Percentiles rank a stretch among this genome's conserved stretches.
Evolutionary conservation across 495 filamentous ascomycete species (phyloP).

Genomic region (Annulohypoxylon stygium): DNA sequence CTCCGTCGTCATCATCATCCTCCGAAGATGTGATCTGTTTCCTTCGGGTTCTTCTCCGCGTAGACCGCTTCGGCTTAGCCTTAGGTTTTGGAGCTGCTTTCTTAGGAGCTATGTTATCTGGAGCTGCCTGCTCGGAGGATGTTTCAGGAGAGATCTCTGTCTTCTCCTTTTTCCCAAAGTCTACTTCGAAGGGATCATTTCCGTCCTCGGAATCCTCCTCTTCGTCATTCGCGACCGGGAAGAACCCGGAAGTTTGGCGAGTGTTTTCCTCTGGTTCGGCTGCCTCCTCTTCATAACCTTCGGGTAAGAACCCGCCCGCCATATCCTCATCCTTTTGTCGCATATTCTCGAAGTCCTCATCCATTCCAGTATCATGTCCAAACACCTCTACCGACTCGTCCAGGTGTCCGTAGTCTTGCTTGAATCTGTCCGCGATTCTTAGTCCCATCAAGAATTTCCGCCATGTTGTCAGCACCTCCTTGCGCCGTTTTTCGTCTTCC

Average conservation of each 20-base stretch:
- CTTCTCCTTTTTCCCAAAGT: constrained; percentile 43
- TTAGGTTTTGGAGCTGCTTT: constrained; percentile 47
- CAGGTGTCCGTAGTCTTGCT: constrained; percentile 78
- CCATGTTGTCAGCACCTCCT: constrained; percentile 81
- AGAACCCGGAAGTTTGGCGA: constrained; percentile 57
- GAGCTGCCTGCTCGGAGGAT: constrained; percentile 23
- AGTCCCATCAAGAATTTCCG: constrained; percentile 87
- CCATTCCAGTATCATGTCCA: constrained; percentile 50
- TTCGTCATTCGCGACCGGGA: constrained; percentile 54
- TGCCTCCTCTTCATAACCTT: constrained; percentile 60
- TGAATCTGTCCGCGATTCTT: constrained; percentile 82
- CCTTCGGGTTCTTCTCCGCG: constrained; percentile 47
- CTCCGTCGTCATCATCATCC: constrained; percentile 33
- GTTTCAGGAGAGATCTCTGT: constrained; percentile 4
- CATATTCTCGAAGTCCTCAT: constrained; percentile 44
- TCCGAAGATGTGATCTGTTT: constrained; percentile 43
- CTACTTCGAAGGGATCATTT: constrained; percentile 50
- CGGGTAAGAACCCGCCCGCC: constrained; percentile 68
- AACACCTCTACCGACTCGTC: constrained; percentile 58
- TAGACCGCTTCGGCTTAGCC: constrained; percentile 42
- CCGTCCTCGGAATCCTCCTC: constrained; percentile 54
- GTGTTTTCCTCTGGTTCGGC: constrained; percentile 40
- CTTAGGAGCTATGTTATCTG: constrained; percentile 29
- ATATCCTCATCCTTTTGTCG: constrained; percentile 58
- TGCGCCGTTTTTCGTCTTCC: constrained; percentile 85